These are phyloP conservation scores for Cladosporium sp. DNA, from an alignment of 2,329 filamentous ascomycete species.

Conservation along the genomic window DNA sequence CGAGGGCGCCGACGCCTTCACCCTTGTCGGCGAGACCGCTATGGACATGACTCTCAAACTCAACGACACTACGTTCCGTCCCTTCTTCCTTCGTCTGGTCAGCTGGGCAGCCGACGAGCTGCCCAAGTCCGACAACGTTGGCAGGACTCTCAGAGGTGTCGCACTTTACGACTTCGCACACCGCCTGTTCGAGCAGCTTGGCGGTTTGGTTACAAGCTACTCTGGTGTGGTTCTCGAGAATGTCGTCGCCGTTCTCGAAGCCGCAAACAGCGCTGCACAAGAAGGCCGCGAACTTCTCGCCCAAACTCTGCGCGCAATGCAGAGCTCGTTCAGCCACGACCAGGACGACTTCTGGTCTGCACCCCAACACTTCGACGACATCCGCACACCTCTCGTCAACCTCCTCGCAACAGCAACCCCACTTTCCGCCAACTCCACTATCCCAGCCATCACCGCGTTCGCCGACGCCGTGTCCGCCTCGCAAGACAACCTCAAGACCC, in stretches of 20 bases:
- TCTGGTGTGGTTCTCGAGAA: slow-evolving; percentile 78
- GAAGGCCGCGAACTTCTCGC: slow-evolving; percentile 53
- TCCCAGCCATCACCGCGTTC: slow-evolving; percentile 74
- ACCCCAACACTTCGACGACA: slow-evolving; percentile 74
- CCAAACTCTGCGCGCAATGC: slow-evolving; percentile 66
- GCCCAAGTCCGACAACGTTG: slow-evolving; percentile 57
- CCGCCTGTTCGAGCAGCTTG: slow-evolving; percentile 77
- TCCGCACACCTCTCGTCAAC: slow-evolving; percentile 64
- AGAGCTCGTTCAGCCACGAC: slow-evolving; percentile 77
- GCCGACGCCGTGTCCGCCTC: slow-evolving; percentile 71
- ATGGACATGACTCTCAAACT: slow-evolving; percentile 95
- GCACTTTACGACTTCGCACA: slow-evolving; percentile 78
- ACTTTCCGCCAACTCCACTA: slow-evolving; percentile 46
- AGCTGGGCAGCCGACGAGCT: slow-evolving; percentile 69
- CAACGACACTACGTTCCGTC: slow-evolving; percentile 88
- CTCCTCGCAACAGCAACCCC: slow-evolving; percentile 51
- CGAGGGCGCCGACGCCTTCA: slow-evolving; percentile 54
- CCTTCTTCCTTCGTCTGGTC: slow-evolving; percentile 80
- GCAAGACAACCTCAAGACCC: slow-evolving; percentile 82
- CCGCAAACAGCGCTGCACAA: slow-evolving; percentile 57
- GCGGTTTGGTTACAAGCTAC: slow-evolving; percentile 92
- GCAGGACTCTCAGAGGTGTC: slow-evolving; percentile 60
- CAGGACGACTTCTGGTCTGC: slow-evolving; percentile 95
- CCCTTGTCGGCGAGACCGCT: slow-evolving; percentile 60
- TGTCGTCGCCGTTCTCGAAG: slow-evolving; percentile 58